A percentile compares a stretch with the other conserved stretches of the same genome.
Conservation (phyloP, 176 grass and related monocot species). For the Avena insularis region DNA sequence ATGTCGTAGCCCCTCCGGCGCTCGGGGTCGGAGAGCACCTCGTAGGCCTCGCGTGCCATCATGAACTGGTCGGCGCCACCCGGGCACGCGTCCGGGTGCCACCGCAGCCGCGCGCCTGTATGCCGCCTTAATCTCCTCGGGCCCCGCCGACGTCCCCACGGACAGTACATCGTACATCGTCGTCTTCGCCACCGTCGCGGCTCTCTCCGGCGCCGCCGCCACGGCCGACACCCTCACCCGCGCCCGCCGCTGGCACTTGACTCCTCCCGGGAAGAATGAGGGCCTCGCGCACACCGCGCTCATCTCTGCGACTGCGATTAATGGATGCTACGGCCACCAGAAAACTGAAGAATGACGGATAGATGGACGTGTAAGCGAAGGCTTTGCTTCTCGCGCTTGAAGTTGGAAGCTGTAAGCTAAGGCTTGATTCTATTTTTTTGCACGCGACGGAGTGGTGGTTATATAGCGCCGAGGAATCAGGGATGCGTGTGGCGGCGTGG, state of each 20-base stretch:
- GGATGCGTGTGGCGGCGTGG: slow-evolving; percentile 4
- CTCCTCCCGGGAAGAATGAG: slow-evolving; percentile 15
- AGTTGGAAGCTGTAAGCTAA: not conserved
- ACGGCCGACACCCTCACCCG: slow-evolving; percentile 4
- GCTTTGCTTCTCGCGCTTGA: not conserved
- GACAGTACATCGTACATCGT: slow-evolving; percentile 85
- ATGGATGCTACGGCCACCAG: not conserved
- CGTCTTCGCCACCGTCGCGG: not conserved
- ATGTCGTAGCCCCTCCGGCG: slow-evolving; percentile 69
- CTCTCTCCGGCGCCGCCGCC: not conserved
- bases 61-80: slow-evolving; percentile 67
- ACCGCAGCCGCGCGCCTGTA: slow-evolving; percentile 70
- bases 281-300: slow-evolving; percentile 48
- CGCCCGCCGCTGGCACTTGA: slow-evolving; percentile 38
- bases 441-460: not conserved
- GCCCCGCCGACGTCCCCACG: slow-evolving; percentile 51
- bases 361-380: not conserved
- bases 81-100: slow-evolving; percentile 84
- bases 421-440: not conserved
- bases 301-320: slow-evolving; percentile 31
- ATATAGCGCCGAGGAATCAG: slow-evolving; percentile 23
- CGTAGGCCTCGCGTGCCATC: slow-evolving; percentile 75
- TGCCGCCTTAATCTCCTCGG: slow-evolving; percentile 81
- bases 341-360: not conserved
- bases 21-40: slow-evolving; percentile 79